Evolutionary conservation across 257 asterid genomes (phyloP), one percentile per base, ranked within the genome.

Genomic region (Solanum rostratum): DNA sequence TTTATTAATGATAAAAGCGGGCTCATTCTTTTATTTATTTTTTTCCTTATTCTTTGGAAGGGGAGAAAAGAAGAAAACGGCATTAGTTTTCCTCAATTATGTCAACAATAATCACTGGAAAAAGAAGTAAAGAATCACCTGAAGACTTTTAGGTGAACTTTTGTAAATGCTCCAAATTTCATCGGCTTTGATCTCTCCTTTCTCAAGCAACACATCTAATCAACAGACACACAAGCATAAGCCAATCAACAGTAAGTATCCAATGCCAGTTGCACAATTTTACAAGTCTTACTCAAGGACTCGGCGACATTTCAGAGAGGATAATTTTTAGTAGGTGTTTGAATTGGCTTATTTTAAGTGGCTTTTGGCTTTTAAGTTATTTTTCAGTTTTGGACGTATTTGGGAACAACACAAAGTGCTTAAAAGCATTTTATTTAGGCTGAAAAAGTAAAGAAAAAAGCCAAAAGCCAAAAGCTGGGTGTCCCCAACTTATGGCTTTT

Each of bases 141-240:
- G 98, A 86, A 95, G 92, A 84, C 90, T 83, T 84, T 94, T 91
- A 70, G 93, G 93, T 71, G 95, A 90, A 85, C 88, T 79, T 55
- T 91, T 89, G 89, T 90, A 96, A 88, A 95, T 89, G 79, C 88
- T 84, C 98, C 98, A 95, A 86, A 96, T 93, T 88, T 96, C 93
- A 84, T 93, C 96, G 8, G 98, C 96, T 88, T 90, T 95, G 84
- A 95, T 91, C 92, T 96, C 98, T 70, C 97, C 99, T 80, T 90
- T 90, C 86, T 91, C 97, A 30, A 96, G 97, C 85, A 96, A 91
- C 87, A 91, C 90, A 90, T 96, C 99, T 96, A 94, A 87, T 83
- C 82, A 87, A 79, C 74, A 83, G 86, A 76, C 81, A 79, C 79
- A 84, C 84, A 88, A 84, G 87, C 82, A 73, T 66, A 83, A n/a